Evolutionary conservation across 2,329 filamentous ascomycete species (phyloP), one percentile per base, ranked within the genome.

Genomic region (Plenodomus lindquistii): DNA sequence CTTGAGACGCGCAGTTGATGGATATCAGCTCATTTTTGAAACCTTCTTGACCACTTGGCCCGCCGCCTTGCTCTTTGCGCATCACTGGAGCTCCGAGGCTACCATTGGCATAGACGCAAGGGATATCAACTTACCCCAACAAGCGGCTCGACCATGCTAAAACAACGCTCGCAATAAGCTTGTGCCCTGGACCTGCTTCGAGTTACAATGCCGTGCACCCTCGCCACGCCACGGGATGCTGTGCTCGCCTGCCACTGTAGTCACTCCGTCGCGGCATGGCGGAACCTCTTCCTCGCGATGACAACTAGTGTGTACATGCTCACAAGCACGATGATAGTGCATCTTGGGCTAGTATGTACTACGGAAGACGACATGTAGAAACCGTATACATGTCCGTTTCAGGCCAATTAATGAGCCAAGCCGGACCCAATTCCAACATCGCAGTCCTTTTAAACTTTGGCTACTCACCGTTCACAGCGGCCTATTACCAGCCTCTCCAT

Each of bases 221-320:
- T 29, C 18, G 39, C n/a, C 13, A 21, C 31, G 37, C 27, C 41
- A 21, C 35, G 29, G n/a, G 34, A 44, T 15, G 45, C 37, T 18
- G 42, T 37, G 38, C 29, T 15, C 39, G 16, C 37, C 11, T 18
- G 31, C 42, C 27, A 20, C 21, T 37, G 39, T 27, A 9, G 34
- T 11, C 31, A 22, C 42, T 46, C 45, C 49, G 45, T 36, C 29
- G 43, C 46, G 37, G 46, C 35, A 38, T 37, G n/a, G 21, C 35
- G 42, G 42, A 27, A 22, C 17, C n/a, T 24, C 38, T 40, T 40
- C 37, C 35, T 38, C 8, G 42, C 37, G 24, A 35, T 27, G 20
- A 21, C 16, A 44, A 37, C 1, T 16, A 35, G 22, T 19, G 21
- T 20, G 24, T 24, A 42, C 27, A 31, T 31, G 27, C 11, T 31